phyloP scores from a whole-genome alignment of 2,329 filamentous ascomycete genomes.

The Aspergillus novoparasiticus region DNA sequence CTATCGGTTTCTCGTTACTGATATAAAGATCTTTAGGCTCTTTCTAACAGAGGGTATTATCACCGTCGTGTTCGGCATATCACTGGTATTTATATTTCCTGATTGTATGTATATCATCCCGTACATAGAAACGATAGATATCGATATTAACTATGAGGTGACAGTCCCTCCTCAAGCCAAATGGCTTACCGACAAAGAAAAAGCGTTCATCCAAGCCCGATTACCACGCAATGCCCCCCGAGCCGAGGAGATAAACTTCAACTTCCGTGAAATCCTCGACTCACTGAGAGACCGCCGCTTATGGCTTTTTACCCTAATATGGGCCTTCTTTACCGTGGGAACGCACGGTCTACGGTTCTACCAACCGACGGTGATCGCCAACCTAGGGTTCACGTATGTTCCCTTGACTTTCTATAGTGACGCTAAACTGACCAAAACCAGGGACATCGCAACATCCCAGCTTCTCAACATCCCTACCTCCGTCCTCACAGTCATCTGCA shows the following conservation, averaged over 20 bases:
- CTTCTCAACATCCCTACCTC: conserved; percentile 55
- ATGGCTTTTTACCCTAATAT: conserved; percentile 51
- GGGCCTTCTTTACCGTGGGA: conserved; percentile 52
- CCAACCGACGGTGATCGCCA: conserved; percentile 45
- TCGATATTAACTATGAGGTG: not conserved
- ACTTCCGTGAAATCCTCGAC: conserved; percentile 40
- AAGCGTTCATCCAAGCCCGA: conserved; percentile 52
- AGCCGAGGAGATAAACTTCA: conserved; percentile 44
- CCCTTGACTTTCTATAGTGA: not conserved
- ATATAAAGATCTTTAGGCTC: conserved; percentile 14
- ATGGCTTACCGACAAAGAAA: conserved; percentile 52
- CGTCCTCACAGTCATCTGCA: conserved; percentile 46
- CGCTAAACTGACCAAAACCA: conserved; percentile 15
- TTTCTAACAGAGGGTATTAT: conserved; percentile 27
- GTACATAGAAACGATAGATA: no score
- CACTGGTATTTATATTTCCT: conserved; percentile 44
- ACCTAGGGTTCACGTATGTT: conserved; percentile 46
- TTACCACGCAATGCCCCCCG: conserved; percentile 47
- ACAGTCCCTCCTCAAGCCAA: conserved; percentile 47
- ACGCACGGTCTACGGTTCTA: conserved; percentile 49
- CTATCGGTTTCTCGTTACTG: not conserved
- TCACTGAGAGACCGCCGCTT: conserved; percentile 45
- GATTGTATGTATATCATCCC: conserved; percentile 45
- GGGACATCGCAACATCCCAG: conserved; percentile 50
- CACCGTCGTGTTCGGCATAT: conserved; percentile 23